Conservation (phyloP, 306 rosid species). For the Ormosia semicastrata region DNA sequence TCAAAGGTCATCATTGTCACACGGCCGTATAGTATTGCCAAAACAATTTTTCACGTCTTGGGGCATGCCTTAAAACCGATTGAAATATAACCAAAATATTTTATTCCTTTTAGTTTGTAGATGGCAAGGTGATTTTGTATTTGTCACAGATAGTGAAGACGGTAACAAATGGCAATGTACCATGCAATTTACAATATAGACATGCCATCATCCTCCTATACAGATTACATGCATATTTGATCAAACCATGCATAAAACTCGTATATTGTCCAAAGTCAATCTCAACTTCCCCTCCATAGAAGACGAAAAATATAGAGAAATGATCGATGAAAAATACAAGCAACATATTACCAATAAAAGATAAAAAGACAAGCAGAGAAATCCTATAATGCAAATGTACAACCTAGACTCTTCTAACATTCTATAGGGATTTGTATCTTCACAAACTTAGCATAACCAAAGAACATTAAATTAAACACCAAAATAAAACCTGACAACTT, state of each 20-base stretch:
- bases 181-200: not conserved
- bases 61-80: not conserved
- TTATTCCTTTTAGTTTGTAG: not conserved
- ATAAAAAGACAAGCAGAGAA: not conserved
- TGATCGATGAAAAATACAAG: not conserved
- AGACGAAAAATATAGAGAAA: conserved; percentile 2
- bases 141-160: not conserved
- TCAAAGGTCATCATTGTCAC: not conserved
- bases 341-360: not conserved
- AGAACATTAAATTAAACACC: not conserved
- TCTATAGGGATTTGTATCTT: not conserved
- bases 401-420: conserved; percentile 10
- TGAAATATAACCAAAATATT: not conserved
- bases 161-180: not conserved
- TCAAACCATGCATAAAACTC: not conserved
- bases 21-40: not conserved
- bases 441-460: not conserved
- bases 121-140: not conserved
- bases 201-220: not conserved
- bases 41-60: not conserved
- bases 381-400: not conserved
- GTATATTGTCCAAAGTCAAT: not conserved
- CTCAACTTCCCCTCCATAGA: not conserved
- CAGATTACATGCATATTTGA: not conserved
- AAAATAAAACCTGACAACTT: conserved; percentile 10